Base-by-base conservation (phyloP, 306 rosid genomes). In the Trichosanthes truncata region DNA sequence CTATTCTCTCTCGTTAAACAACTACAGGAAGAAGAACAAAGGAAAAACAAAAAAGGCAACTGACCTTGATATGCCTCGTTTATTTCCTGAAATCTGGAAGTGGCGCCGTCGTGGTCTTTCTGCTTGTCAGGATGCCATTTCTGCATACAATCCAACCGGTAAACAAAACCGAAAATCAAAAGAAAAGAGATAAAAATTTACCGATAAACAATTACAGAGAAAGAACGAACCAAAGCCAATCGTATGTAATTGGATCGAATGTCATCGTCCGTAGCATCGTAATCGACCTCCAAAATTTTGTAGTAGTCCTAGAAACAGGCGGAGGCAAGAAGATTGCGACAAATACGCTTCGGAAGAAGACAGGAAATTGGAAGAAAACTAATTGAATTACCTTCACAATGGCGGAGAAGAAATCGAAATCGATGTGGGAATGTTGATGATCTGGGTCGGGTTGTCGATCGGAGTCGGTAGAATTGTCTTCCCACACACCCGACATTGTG, bases 101-200 rank as follows among this genome's bases (percentile, higher is more conserved):
- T 93, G 11, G 99, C 68, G 25, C 84, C 57, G 77, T 82, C 91
- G 60, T 87, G 88, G 83, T 80, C 93, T 51, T 90, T 93, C 81
- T 88, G 87, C 89, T 96, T 96, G 81, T 96, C 99, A 35, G 99
- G 99, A 77, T 96, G 99, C 99, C 98, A 93, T 82, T 87, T 93
- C 99, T 96, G 90, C 85, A 48, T 26, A 66, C 65, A 86, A 49
- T 46, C 33, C 43, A 25, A 46, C 76, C 65, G 3, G 3, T 9
- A 40, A 40, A 71, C 79, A 75, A 61, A 52, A 51, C 10, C 31
- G 17, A 77, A 48, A 45, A 72, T n/a, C 20, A 72, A 20, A 49
- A 17, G 1, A 1, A 38, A 23, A 72, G 7, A 26, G 0, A 23
- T 8, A 31, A 57, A 56, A 48, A 9, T 3, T 0, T 3, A 0